Conservation (phyloP, 139 green algal genomes). For the Tetraselmis chui region DNA sequence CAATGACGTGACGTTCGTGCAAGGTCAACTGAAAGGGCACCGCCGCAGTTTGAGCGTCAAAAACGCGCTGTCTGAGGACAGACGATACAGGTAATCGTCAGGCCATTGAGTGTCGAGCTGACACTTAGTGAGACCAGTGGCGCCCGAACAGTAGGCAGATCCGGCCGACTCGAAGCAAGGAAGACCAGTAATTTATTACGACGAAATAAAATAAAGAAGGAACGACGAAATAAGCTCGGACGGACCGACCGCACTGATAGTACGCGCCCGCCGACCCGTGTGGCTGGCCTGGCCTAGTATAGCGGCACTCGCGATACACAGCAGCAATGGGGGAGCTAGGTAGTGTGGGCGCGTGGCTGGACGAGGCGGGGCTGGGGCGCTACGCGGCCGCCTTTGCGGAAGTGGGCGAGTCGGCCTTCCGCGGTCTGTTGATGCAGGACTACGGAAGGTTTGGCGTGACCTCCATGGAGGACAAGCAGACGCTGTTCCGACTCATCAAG, state of each 20-base stretch:
- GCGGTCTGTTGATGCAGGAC: constrained; percentile 53
- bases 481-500: constrained; percentile 67
- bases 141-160: background rate
- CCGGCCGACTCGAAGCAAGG: background rate
- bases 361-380: constrained; percentile 31
- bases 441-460: constrained; percentile 57
- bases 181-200: background rate
- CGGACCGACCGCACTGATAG: too few relatives aligned
- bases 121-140: background rate
- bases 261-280: too few relatives aligned
- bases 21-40: too few relatives aligned
- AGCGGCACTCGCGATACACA: background rate
- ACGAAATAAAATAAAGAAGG: background rate
- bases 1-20: too few relatives aligned
- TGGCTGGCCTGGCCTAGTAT: background rate
- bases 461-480: constrained; percentile 70
- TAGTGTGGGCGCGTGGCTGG: constrained; percentile 26
- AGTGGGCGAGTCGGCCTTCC: constrained; percentile 32
- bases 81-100: too few relatives aligned
- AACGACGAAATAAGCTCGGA: too few relatives aligned
- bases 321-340: background rate
- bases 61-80: too few relatives aligned
- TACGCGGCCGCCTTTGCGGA: constrained; percentile 26
- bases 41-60: too few relatives aligned
- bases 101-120: too few relatives aligned